Evolutionary conservation across 1,284 basidiomycete species (phyloP).

Genomic region (Kwoniella shivajii): DNA sequence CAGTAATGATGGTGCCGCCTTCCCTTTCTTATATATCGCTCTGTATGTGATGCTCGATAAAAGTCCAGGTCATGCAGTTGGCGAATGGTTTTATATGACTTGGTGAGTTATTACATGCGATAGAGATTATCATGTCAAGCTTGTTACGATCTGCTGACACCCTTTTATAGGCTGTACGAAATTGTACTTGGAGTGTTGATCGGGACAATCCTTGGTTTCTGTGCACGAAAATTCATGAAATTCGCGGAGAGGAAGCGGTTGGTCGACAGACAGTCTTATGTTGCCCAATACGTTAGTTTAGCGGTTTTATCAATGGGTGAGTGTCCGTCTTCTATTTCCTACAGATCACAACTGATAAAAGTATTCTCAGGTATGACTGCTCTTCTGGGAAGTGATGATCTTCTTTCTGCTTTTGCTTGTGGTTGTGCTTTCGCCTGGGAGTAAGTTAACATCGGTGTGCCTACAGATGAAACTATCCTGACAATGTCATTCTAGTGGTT

Average conservation of each 20-base stretch:
- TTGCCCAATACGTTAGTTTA: conserved; percentile 84
- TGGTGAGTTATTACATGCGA: conserved; percentile 62
- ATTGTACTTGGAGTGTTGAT: conserved; percentile 78
- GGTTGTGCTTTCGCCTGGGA: conserved; percentile 99
- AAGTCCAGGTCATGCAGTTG: conserved; percentile 67
- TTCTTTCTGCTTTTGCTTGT: conserved; percentile 91
- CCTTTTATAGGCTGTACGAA: conserved; percentile 62
- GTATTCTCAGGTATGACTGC: conserved; percentile 66
- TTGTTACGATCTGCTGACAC: no score
- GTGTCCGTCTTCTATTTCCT: conserved; percentile 12
- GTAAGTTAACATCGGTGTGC: conserved; percentile 40
- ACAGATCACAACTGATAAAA: no score
- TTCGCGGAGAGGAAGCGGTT: conserved; percentile 86
- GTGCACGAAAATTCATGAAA: conserved; percentile 90
- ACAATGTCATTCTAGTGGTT: conserved; percentile 60
- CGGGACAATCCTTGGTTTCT: conserved; percentile 75
- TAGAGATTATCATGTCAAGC: conserved; percentile 3
- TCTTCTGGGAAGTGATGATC: conserved; percentile 88
- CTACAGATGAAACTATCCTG: no score
- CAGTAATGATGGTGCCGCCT: conserved; percentile 91
- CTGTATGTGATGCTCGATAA: conserved; percentile 80
- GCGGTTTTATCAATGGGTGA: conserved; percentile 74
- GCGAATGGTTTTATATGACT: conserved; percentile 68
- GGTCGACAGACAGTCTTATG: conserved; percentile 93
- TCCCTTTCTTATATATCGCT: conserved; percentile 89